phyloP scores from a whole-genome alignment of 2,329 filamentous ascomycete species.

The Epichloe typhina region DNA sequence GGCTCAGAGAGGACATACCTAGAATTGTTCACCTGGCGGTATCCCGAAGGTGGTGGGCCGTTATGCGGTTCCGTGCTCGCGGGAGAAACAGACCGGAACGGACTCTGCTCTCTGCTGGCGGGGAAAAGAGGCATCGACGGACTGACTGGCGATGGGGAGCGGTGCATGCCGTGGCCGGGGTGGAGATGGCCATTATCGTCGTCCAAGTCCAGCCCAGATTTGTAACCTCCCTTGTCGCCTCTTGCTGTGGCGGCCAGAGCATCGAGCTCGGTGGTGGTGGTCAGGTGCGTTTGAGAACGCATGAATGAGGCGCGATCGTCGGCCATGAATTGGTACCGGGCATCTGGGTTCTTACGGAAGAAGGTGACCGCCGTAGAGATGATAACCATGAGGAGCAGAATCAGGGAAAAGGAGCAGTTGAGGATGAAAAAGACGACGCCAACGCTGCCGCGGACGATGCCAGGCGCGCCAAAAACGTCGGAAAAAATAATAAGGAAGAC shows the following conservation, averaged over 20 bases:
- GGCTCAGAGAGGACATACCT: constrained; percentile 18
- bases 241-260: constrained; percentile 81
- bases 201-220: constrained; percentile 24
- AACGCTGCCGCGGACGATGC: constrained; percentile 71
- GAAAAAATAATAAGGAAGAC: constrained; percentile 79
- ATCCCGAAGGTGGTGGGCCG: constrained; percentile 10
- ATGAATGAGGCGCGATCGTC: constrained; percentile 93
- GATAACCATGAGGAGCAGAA: constrained; percentile 66
- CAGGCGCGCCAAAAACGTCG: constrained; percentile 68
- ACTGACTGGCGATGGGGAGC: constrained; percentile 23
- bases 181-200: constrained; percentile 29
- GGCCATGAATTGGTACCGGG: constrained; percentile 85
- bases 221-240: constrained; percentile 42
- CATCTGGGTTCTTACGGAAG: constrained; percentile 84
- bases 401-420: constrained; percentile 70
- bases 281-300: constrained; percentile 78
- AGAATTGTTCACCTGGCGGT: constrained; percentile 26
- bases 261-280: constrained; percentile 68
- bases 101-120: constrained; percentile 22
- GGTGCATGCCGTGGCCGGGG: constrained; percentile 17
- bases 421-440: constrained; percentile 79
- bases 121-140: constrained; percentile 32
- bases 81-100: constrained; percentile 22
- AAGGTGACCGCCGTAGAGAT: constrained; percentile 51
- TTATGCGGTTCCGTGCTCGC: constrained; percentile 14